A percentile compares a stretch with the other conserved stretches of the same genome.
Conservation (phyloP, 1,284 basidiomycete genomes). For the Trametes pubescens region DNA sequence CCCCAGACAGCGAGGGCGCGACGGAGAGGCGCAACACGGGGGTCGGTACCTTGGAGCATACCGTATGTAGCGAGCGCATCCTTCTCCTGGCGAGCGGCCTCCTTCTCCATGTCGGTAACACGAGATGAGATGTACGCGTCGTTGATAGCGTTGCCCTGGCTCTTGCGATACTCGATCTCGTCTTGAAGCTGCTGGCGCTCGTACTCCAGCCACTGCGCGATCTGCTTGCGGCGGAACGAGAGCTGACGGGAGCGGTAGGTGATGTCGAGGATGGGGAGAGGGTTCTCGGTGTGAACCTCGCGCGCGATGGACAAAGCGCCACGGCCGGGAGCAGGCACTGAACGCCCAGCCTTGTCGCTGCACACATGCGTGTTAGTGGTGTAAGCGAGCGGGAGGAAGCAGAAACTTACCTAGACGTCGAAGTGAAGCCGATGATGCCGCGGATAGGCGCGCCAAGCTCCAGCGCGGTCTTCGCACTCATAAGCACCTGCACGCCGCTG, state of each 20-base stretch:
- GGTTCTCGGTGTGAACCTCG: conserved; percentile 79
- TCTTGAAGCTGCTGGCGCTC: conserved; percentile 86
- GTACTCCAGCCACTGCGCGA: conserved; percentile 92
- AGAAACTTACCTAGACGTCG: conserved; percentile 87
- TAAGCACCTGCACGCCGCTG: conserved; percentile 95
- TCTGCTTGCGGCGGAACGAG: conserved; percentile 91
- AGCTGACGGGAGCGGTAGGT: conserved; percentile 92
- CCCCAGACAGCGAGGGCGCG: conserved; percentile 97
- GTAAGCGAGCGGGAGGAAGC: background rate
- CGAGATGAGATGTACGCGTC: conserved; percentile 78
- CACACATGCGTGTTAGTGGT: conserved; percentile 29
- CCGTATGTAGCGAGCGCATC: conserved; percentile 90
- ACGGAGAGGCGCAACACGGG: conserved; percentile 88
- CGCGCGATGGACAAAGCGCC: conserved; percentile 89
- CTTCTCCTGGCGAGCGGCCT: conserved; percentile 91
- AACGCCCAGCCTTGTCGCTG: conserved; percentile 95
- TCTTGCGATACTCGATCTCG: conserved; percentile 73
- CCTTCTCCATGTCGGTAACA: conserved; percentile 85
- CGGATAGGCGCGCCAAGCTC: conserved; percentile 95
- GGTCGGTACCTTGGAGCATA: conserved; percentile 92
- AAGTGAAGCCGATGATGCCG: conserved; percentile 94
- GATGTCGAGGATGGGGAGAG: conserved; percentile 81
- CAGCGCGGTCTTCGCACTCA: conserved; percentile 95
- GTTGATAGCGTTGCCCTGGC: conserved; percentile 60
- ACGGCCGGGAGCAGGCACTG: conserved; percentile 92